A percentile compares a stretch with the other conserved stretches of the same genome.
phyloP scores from a whole-genome alignment of 23 red algal species.

The Gracilariopsis chorda region DNA sequence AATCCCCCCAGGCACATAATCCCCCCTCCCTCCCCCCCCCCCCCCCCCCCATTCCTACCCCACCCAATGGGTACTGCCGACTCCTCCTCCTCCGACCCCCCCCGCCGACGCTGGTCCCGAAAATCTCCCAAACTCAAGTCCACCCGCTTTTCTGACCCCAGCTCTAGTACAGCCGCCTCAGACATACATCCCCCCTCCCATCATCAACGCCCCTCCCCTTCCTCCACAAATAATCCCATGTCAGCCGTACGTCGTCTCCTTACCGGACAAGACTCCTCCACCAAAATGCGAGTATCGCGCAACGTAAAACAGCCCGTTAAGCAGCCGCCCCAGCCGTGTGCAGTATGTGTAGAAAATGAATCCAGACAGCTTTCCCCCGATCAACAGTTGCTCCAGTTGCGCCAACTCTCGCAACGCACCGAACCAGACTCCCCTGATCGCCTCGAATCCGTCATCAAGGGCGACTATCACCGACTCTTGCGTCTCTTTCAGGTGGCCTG shows the following conservation, averaged over 20 bases:
- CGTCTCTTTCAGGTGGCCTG: slow-evolving; percentile 20
- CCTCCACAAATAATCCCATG: background rate
- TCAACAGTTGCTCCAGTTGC: background rate
- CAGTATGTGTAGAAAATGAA: background rate
- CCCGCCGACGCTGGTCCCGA: background rate
- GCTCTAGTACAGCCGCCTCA: background rate
- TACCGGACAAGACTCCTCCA: slow-evolving; percentile 33
- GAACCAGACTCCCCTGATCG: background rate
- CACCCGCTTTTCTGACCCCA: background rate
- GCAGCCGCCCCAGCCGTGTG: background rate
- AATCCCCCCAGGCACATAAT: too few species aligned
- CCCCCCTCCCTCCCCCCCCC: too few species aligned
- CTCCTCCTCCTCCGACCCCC: background rate
- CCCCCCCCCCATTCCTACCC: too few species aligned
- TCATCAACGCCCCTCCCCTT: too few species aligned
- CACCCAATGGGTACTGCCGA: too few species aligned
- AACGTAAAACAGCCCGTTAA: background rate
- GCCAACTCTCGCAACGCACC: slow-evolving; percentile 1
- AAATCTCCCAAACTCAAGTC: background rate
- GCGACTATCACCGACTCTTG: slow-evolving; percentile 32
- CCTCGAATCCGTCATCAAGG: background rate
- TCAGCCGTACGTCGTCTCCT: slow-evolving; percentile 31
- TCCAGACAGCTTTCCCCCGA: background rate
- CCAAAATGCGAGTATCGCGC: slow-evolving; percentile 18
- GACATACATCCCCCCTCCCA: too few species aligned